Evolutionary conservation across 2,329 filamentous ascomycete species (phyloP), one percentile per base, ranked within the genome.

Genomic region (Clonostachys byssicola): DNA sequence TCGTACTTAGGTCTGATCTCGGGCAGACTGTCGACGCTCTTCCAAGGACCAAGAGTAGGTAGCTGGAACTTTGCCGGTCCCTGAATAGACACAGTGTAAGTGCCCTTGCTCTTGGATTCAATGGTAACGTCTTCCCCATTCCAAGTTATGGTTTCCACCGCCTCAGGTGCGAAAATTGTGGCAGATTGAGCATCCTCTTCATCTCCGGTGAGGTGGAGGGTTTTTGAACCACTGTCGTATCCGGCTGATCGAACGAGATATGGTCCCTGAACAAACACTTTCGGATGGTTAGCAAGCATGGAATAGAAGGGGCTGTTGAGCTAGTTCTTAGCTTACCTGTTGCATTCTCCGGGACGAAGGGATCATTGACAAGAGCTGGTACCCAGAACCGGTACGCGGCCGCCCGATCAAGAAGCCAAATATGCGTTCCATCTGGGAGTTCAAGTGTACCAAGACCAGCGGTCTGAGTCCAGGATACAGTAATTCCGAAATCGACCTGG

Each of bases 351-450:
- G 64, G 63, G 0, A 72, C 68, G 18, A 68, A 59, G 0, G 77
- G 76, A 49, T 81, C 59, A 6, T 66, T 67, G 1, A 67, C 71
- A 8, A 79, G 63, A 2, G 72, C 63, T 4, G 80, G 75, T 1
- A 74, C 75, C 71, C 78, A 83, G 57, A 83, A 80, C 1, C 68
- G 62, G 55, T 81, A 83, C 1, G 80, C 80, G 0, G 74, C 63
- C 2, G 68, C 61, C 12, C 79, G 67, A 51, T 83, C 78, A 13
- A 82, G 63, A 2, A 84, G 59, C 14, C 81, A 67, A 10, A 80
- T 67, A 2, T 70, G 63, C 1, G 75, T 62, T 0, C 73, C 72
- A 46, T 77, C 73, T 5, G 67, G 64, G 9, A 77, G 59, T 6
- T 71, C 63, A 0, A 83, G 44, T 1, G 75, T 58, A 14, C 70